Evolutionary conservation across 208 protist species (phyloP).

Genomic region (Leishmania martiniquensis): DNA sequence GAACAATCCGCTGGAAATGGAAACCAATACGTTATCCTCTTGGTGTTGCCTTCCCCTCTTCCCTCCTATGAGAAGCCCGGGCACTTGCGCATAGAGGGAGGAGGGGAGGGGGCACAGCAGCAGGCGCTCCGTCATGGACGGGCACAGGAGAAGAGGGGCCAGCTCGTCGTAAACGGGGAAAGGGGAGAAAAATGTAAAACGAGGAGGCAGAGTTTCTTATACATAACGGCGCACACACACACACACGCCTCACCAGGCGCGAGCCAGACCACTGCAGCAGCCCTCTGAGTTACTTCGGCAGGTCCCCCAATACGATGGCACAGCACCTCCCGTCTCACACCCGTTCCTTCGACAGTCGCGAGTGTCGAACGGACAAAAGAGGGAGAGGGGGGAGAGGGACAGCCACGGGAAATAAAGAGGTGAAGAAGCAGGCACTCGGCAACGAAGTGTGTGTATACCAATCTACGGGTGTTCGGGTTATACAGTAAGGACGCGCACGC

Average conservation of each 20-base stretch:
- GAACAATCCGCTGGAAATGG: neutral
- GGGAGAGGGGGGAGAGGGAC: neutral
- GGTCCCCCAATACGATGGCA: neutral
- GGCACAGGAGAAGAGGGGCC: neutral
- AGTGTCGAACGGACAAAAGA: neutral
- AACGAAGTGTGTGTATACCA: neutral
- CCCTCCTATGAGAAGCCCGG: neutral
- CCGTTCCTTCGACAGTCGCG: neutral
- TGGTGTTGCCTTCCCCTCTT: neutral
- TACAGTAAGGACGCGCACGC: neutral
- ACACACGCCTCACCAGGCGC: neutral
- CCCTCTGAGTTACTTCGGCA: neutral
- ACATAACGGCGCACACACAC: neutral
- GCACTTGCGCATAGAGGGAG: neutral
- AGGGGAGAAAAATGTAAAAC: neutral
- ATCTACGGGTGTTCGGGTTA: neutral
- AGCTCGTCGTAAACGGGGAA: neutral
- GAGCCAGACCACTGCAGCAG: neutral
- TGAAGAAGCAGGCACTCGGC: neutral
- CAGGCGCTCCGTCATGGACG: neutral
- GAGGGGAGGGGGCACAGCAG: neutral
- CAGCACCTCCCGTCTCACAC: neutral
- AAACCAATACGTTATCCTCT: neutral
- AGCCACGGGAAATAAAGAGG: neutral
- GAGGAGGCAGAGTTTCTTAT: neutral